Conservation (phyloP, 805 yeast genomes). For the Pichia heedii region DNA sequence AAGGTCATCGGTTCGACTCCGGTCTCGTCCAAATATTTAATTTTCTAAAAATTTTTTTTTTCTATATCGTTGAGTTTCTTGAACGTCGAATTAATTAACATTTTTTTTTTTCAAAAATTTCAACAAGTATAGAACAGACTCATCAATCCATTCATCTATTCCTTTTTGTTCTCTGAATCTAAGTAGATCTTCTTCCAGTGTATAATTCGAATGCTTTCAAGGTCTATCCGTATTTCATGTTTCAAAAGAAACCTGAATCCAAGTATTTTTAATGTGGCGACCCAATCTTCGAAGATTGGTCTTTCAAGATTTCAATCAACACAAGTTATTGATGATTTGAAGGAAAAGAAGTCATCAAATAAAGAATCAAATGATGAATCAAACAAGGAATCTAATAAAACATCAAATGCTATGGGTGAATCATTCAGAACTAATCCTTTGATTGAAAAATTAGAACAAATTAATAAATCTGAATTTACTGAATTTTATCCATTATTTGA, state of each 20-base stretch:
- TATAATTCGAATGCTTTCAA: too few relatives aligned
- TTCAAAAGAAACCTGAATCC: too few relatives aligned
- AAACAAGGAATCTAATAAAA: not conserved
- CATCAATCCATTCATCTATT: too few relatives aligned
- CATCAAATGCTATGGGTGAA: not conserved
- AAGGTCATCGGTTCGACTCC: slow-evolving; percentile 76
- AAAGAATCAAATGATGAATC: not conserved
- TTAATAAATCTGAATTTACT: slow-evolving; percentile 1
- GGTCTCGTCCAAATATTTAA: slow-evolving; percentile 65
- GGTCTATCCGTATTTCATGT: too few relatives aligned
- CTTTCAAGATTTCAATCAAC: slow-evolving; percentile 4
- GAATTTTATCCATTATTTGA: slow-evolving; percentile 12
- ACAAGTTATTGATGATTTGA: not conserved
- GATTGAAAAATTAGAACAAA: not conserved
- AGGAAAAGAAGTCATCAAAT: not conserved
- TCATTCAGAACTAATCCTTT: not conserved
- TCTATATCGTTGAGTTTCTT: not conserved
- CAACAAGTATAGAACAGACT: too few relatives aligned
- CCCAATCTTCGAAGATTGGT: too few relatives aligned
- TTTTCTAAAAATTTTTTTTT: not conserved
- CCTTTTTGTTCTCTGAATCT: too few relatives aligned
- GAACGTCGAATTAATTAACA: too few relatives aligned
- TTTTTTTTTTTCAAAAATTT: not conserved
- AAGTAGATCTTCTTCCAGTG: too few relatives aligned
- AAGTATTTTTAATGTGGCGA: too few relatives aligned